A percentile compares a stretch with the other conserved stretches of the same genome.
Evolutionary conservation across 768 basidiomycete genomes (phyloP).

Genomic region (Galerina sulciceps): DNA sequence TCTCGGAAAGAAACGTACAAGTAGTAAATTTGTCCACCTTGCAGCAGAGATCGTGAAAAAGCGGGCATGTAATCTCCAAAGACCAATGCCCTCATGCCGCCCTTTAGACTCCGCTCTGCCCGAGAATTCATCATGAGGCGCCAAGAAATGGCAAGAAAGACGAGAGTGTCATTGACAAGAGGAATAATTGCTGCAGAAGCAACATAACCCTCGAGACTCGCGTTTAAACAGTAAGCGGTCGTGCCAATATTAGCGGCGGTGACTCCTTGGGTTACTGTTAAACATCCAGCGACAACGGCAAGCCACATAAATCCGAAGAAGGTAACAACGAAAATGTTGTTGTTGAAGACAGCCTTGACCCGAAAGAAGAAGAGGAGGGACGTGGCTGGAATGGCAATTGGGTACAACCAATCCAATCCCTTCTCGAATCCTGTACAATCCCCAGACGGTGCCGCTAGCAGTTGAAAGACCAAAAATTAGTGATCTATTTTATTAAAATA

Average conservation of each 20-base stretch:
- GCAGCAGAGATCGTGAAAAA: conserved; percentile 27
- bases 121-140: conserved; percentile 19
- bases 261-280: conserved; percentile 28
- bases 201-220: conserved; percentile 7
- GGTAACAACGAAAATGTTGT: conserved; percentile 20
- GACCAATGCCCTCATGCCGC: conserved; percentile 14
- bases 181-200: conserved; percentile 22
- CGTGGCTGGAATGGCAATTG: conserved; percentile 21
- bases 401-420: conserved; percentile 21
- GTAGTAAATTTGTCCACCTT: conserved; percentile 36
- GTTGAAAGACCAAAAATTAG: not conserved
- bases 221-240: conserved; percentile 28
- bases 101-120: conserved; percentile 6
- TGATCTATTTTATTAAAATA: no score
- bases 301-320: conserved; percentile 36
- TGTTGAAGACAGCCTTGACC: conserved; percentile 26
- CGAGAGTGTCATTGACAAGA: conserved; percentile 33
- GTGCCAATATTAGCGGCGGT: conserved; percentile 22
- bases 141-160: conserved; percentile 39
- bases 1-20: conserved; percentile 17
- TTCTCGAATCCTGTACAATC: conserved; percentile 14
- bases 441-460: conserved; percentile 11
- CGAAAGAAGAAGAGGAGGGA: conserved; percentile 34
- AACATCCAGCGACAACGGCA: conserved; percentile 26
- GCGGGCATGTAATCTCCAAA: conserved; percentile 27